These are phyloP conservation scores for Coemansia umbellata DNA, from an alignment of 192 early-diverging fungal genomes.

Conservation along the genomic window DNA sequence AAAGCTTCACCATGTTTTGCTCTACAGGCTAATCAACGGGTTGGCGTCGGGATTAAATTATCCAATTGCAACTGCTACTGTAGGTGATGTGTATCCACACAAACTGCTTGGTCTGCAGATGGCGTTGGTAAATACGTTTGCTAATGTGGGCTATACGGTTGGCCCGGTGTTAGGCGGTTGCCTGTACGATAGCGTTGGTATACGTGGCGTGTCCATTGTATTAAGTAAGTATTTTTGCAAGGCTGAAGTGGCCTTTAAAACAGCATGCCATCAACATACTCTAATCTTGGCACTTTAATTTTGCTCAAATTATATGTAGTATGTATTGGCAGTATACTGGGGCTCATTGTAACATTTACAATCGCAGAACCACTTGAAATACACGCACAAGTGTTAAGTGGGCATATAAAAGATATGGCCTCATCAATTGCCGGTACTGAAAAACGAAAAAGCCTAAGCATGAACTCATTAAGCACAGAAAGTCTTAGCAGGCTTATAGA, in stretches of 20 bases:
- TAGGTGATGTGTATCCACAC: slow-evolving; percentile 40
- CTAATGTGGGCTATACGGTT: slow-evolving; percentile 22
- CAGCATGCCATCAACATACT: neutral
- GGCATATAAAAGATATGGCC: neutral
- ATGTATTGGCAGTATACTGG: slow-evolving; percentile 10
- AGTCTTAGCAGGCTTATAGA: too few relatives aligned
- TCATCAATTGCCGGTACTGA: too few relatives aligned
- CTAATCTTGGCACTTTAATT: neutral
- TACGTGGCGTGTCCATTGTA: slow-evolving; percentile 31
- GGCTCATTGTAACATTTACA: slow-evolving; percentile 13
- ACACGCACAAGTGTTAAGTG: slow-evolving; percentile 9
- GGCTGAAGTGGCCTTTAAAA: neutral
- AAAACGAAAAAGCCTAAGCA: neutral
- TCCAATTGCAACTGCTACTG: slow-evolving; percentile 21
- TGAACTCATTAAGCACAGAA: too few relatives aligned
- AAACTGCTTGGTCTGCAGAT: slow-evolving; percentile 40
- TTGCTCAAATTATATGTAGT: slow-evolving; percentile 10
- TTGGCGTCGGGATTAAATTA: slow-evolving; percentile 40
- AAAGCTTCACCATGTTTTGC: slow-evolving; percentile 36
- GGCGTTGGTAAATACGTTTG: slow-evolving; percentile 27
- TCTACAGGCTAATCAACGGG: slow-evolving; percentile 40
- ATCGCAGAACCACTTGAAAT: slow-evolving; percentile 36
- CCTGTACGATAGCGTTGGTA: slow-evolving; percentile 26
- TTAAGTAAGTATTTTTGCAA: slow-evolving; percentile 21
- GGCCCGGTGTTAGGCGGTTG: slow-evolving; percentile 34